Conservation (phyloP, 106 monocot genomes). For the Dioscorea zingiberensis region DNA sequence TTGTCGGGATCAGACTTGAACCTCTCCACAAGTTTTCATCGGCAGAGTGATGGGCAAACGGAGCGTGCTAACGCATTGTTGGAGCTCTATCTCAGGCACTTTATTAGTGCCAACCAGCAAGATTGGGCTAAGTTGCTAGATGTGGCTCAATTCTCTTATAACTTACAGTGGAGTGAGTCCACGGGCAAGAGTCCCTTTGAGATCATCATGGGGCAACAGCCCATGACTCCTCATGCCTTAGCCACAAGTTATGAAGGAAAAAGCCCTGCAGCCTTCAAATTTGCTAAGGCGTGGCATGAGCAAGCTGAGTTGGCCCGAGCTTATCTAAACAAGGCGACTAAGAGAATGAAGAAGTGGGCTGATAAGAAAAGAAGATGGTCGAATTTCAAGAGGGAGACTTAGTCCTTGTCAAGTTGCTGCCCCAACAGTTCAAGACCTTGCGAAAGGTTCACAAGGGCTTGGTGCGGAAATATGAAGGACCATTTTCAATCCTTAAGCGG, state of each 20-base stretch:
- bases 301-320: not conserved
- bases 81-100: constrained; percentile 4
- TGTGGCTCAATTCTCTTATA: not conserved
- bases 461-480: constrained; percentile 3
- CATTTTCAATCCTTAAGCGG: not conserved
- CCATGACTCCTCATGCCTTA: too few relatives aligned
- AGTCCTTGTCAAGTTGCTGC: not conserved
- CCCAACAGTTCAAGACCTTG: not conserved
- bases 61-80: not conserved
- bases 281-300: not conserved
- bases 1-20: too few relatives aligned
- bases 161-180: not conserved
- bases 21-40: too few relatives aligned
- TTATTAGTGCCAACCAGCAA: not conserved
- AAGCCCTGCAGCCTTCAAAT: not conserved
- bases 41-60: not conserved
- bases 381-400: not conserved
- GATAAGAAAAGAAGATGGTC: not conserved
- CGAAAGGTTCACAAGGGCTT: not conserved
- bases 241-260: not conserved
- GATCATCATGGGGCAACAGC: not conserved
- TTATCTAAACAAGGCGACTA: too few relatives aligned
- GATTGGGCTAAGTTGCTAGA: not conserved
- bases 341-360: not conserved
- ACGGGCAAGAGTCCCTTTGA: not conserved